These are phyloP conservation scores for Cardamine resedifolia DNA, from an alignment of 345 rosid genomes.

Conservation along the genomic window DNA sequence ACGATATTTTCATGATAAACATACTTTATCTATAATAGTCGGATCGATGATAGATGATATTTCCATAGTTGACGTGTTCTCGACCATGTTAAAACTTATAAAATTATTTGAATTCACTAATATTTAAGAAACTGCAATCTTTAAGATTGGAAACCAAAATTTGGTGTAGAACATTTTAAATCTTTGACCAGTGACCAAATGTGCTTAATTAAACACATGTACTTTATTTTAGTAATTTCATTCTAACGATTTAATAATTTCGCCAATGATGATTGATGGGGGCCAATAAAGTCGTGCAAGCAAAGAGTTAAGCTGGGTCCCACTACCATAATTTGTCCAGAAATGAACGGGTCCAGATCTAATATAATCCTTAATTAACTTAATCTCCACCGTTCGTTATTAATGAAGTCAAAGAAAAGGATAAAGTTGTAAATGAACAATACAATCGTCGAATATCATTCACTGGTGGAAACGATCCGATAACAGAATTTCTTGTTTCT, in stretches of 20 bases:
- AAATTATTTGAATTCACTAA: too few relatives aligned
- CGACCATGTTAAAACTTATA: too few relatives aligned
- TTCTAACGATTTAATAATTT: neutral
- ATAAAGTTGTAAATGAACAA: neutral
- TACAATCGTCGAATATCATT: slow-evolving; percentile 19
- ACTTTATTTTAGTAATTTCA: neutral
- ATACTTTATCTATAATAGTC: too few relatives aligned
- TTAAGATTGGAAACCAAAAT: too few relatives aligned
- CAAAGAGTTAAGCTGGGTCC: slow-evolving; percentile 29
- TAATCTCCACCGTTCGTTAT: neutral
- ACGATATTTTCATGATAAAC: too few relatives aligned
- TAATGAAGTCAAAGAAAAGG: slow-evolving; percentile 17
- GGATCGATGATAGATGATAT: too few relatives aligned
- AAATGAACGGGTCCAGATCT: slow-evolving; percentile 9
- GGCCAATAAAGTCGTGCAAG: slow-evolving; percentile 35
- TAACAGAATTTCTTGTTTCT: slow-evolving; percentile 20
- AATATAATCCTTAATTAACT: neutral
- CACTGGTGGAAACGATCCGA: slow-evolving; percentile 35
- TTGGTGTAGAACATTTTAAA: too few relatives aligned
- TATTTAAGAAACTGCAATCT: too few relatives aligned
- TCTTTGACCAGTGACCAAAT: too few relatives aligned
- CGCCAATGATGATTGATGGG: slow-evolving; percentile 31
- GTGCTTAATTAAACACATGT: too few relatives aligned
- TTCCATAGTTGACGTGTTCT: too few relatives aligned
- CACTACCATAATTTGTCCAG: neutral